Evolutionary conservation across 345 rosid species (phyloP).

Genomic region (Eucalyptus sp.): DNA sequence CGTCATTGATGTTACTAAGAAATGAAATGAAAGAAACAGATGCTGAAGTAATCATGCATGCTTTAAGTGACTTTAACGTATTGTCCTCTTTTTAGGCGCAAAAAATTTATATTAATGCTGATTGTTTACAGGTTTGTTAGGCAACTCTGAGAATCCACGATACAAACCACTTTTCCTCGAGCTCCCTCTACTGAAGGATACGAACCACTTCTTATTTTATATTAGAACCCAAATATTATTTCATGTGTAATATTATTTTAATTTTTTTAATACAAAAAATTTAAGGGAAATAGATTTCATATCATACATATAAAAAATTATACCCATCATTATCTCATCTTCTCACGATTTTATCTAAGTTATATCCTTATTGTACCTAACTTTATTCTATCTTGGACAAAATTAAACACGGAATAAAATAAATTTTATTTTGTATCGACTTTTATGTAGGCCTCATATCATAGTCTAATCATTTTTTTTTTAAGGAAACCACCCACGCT

Average conservation of each 20-base stretch:
- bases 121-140: constrained; percentile 44
- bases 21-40: neutral
- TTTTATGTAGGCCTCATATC: neutral
- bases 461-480: neutral
- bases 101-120: neutral
- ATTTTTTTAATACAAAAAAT: no score
- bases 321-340: no score
- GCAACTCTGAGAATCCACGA: constrained; percentile 51
- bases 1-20: neutral
- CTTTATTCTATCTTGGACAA: no score
- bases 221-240: no score
- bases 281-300: no score
- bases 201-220: no score
- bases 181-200: constrained; percentile 74
- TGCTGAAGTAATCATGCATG: neutral
- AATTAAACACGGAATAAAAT: no score
- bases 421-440: no score
- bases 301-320: no score
- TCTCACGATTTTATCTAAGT: no score
- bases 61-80: neutral
- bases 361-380: no score
- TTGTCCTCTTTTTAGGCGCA: neutral
- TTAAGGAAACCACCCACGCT: neutral
- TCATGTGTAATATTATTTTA: no score
- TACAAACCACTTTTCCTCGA: constrained; percentile 90